Evolutionary conservation across 805 yeast genomes (phyloP).

Genomic region (Candida patagonica): DNA sequence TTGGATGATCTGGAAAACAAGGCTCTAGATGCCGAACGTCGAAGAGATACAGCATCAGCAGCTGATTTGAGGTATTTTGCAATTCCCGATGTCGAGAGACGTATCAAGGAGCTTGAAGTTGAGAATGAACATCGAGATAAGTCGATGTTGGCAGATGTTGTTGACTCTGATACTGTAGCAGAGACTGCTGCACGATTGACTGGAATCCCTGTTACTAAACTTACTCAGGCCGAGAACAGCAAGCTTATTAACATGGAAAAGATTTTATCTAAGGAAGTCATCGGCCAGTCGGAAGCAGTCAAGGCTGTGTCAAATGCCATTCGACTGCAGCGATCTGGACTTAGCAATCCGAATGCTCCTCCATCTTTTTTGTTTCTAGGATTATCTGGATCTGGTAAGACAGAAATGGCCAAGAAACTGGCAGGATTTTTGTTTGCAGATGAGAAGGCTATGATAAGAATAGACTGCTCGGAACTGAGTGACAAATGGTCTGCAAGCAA

Average conservation of each 20-base stretch:
- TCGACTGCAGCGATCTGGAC: slow-evolving; percentile 85
- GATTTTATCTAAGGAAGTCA: slow-evolving; percentile 71
- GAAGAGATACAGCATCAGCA: slow-evolving; percentile 87
- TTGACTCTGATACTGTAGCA: slow-evolving; percentile 85
- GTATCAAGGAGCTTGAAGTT: slow-evolving; percentile 65
- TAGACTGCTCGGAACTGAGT: slow-evolving; percentile 92
- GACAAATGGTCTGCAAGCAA: slow-evolving; percentile 96
- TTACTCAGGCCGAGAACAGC: slow-evolving; percentile 90
- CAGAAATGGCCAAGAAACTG: slow-evolving; percentile 92
- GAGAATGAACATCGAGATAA: slow-evolving; percentile 62
- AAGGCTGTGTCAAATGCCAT: slow-evolving; percentile 94
- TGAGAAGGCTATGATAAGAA: slow-evolving; percentile 93
- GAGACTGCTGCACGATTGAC: slow-evolving; percentile 95
- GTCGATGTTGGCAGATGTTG: slow-evolving; percentile 76
- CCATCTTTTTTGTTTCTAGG: slow-evolving; percentile 93
- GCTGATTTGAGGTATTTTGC: slow-evolving; percentile 97
- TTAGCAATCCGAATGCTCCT: slow-evolving; percentile 94
- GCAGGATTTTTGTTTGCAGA: slow-evolving; percentile 96
- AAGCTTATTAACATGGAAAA: slow-evolving; percentile 93
- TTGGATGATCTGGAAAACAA: slow-evolving; percentile 87
- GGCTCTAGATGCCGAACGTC: slow-evolving; percentile 94
- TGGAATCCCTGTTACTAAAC: slow-evolving; percentile 91
- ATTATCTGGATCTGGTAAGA: slow-evolving; percentile 95
- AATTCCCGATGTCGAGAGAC: slow-evolving; percentile 79
- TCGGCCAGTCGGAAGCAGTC: slow-evolving; percentile 93